Base-by-base conservation (phyloP, 352 stramenopile genomes). In the Phytopythium aichiense region DNA sequence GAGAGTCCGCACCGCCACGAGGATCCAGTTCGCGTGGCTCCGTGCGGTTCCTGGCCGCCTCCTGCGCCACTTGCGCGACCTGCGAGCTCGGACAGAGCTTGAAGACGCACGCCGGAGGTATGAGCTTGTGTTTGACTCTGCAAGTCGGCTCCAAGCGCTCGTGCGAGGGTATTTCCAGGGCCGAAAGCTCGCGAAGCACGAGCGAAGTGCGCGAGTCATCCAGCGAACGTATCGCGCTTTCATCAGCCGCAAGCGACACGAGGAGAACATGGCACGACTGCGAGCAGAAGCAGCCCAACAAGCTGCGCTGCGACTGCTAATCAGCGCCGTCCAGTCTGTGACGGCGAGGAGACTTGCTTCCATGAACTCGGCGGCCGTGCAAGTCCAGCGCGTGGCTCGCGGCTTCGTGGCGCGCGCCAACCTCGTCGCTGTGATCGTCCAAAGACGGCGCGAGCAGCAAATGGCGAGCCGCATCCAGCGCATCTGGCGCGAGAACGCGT, bases 11-110 rank as follows among this genome's bases (percentile, higher is more conserved):
- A 69, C 58, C n/a, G 84, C 77, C 22, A 69, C 50, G 0, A 61
- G 66, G 56, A 53, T 95, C 23, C 86, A 95, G 49, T 95, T 89
- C 43, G 85, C 76, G 70, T 95, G 86, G 82, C 73, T 91, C 4
- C 67, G 79, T 13, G 71, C 73, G 11, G 67, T 81, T 23, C 73
- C 75, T 7, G 67, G 79, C 1, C 69, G 85, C n/a, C 56, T 93
- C 3, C 42, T 58, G 2, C 53, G 50, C 3, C 82, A 95, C 60
- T 63, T 92, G 48, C 68, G 61, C n/a, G 15, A 60, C 9, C 58
- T 56, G 25, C 64, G 78, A 62, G 38, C 73, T 7, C 18, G 4
- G 1, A 48, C 52, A 6, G 54, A 66, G 30, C 50, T 63, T 6
- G 43, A 65, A 0, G 45, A 64, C 0, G 64, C 55, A n/a, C 69